Evolutionary conservation across 208 protist genomes (phyloP).

Genomic region (Crithidia fasciculata): DNA sequence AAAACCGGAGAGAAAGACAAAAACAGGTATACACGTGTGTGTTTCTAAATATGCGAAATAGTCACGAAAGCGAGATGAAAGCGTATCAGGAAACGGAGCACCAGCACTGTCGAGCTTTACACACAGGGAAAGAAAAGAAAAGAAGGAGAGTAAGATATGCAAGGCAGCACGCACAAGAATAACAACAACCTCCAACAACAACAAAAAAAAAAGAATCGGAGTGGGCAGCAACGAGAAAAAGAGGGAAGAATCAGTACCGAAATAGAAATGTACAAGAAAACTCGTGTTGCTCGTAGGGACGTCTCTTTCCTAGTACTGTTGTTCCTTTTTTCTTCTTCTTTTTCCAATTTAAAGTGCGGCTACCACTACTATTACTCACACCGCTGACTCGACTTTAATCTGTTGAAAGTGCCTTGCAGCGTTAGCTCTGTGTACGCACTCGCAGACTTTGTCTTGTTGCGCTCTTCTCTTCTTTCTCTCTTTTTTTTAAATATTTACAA

Average conservation of each 20-base stretch:
- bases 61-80: constrained; percentile 2
- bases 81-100: neutral
- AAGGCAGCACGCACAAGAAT: neutral
- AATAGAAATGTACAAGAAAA: neutral
- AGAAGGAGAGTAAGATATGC: neutral
- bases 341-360: no score
- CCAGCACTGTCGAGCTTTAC: neutral
- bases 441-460: no score
- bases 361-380: no score
- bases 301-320: neutral
- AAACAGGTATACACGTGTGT: constrained; percentile 7
- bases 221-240: neutral
- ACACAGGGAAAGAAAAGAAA: constrained; percentile 5
- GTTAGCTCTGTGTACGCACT: no score
- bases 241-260: neutral
- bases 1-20: constrained; percentile 9
- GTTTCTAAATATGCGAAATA: constrained; percentile 11
- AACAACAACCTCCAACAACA: neutral
- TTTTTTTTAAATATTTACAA: neutral
- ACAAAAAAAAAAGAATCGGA: neutral
- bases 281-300: neutral
- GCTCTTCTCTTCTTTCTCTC: neutral
- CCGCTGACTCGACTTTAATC: no score
- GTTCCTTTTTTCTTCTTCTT: neutral
- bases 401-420: no score